These are phyloP conservation scores for Macadamia integrifolia DNA, from an alignment of 164 flowering plant genomes.

Conservation along the genomic window DNA sequence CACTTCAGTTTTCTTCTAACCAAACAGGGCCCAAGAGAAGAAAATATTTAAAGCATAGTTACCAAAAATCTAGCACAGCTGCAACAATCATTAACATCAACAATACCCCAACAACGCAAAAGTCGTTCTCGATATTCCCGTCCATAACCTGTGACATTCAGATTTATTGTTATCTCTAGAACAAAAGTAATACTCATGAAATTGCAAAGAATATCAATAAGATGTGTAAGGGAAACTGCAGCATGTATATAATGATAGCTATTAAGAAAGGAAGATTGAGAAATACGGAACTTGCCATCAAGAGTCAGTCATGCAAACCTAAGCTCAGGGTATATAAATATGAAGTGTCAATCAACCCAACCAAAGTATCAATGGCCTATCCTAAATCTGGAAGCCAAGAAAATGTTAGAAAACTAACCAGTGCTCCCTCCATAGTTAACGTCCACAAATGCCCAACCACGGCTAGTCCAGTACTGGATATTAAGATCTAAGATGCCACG, in stretches of 20 bases:
- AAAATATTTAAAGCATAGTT: conserved; percentile 7
- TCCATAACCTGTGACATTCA: conserved; percentile 72
- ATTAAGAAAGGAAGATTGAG: not conserved
- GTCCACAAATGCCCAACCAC: conserved; percentile 98
- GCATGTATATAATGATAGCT: not conserved
- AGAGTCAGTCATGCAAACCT: not conserved
- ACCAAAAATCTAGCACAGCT: conserved; percentile 91
- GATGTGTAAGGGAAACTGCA: not conserved
- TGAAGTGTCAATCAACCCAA: not conserved
- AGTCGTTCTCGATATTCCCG: conserved; percentile 88
- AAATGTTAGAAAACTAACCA: conserved; percentile 44
- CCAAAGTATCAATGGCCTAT: not conserved
- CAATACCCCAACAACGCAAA: conserved; percentile 80
- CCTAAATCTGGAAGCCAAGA: conserved; percentile 1
- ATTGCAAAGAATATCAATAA: not conserved
- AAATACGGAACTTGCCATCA: not conserved
- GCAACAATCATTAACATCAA: conserved; percentile 96
- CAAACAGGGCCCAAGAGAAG: not conserved
- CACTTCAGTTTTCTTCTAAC: not conserved
- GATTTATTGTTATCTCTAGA: conserved; percentile 8
- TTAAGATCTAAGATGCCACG: conserved; percentile 70
- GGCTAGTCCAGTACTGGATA: conserved; percentile 96
- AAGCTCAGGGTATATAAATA: not conserved
- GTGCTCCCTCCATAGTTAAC: conserved; percentile 99
- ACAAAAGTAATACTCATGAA: not conserved